Evolutionary conservation across 768 basidiomycete species (phyloP), one percentile per base, ranked within the genome.

Genomic region (Cystobasidium onofrii): DNA sequence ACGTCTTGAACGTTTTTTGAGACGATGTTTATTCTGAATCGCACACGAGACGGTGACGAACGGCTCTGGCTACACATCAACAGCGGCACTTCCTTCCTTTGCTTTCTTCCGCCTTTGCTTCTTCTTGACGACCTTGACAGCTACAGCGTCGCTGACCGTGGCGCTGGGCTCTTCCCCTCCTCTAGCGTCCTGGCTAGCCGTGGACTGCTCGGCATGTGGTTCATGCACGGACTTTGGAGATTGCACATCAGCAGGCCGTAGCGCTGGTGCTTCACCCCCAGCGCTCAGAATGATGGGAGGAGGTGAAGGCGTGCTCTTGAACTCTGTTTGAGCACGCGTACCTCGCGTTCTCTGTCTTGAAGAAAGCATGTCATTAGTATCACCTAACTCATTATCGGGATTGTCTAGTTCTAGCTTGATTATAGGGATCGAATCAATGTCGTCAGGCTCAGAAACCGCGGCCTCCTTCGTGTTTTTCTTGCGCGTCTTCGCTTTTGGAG

Each of bases 401-500:
- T 34, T 15, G 29, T 10, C 9, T 27, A 82, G 71, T 50, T 95
- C 90, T 57, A 98, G 82, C 74, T 84, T 86, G 34, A 97, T 91
- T 27, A 99, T 87, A 0, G 95, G 94, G 81, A 98, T 97, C 10
- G 88, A 86, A 77, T 96, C 92, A n/a, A 96, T 76, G 78, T 96
- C 91, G 15, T 98, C 92, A 75, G 92, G 90, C 46, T 86, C 86
- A 75, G n/a, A n/a, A n/a, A 88, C 83, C 65, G 2, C 41, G 25
- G 82, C 84, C 81, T 82, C 76, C 80, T 81, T 77, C 84, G 85
- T 20, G 78, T 79, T 76, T 81, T 12, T 27, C 69, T 50, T 29
- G 20, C n/a, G 4, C 9, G 23, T 3, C 20, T 9, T 25, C 34
- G 57, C 33, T 39, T 73, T 23, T 73, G 50, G 67, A 75, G 77